Evolutionary conservation across 352 stramenopile species (phyloP).

Genomic region (Globisporangium canariense): DNA sequence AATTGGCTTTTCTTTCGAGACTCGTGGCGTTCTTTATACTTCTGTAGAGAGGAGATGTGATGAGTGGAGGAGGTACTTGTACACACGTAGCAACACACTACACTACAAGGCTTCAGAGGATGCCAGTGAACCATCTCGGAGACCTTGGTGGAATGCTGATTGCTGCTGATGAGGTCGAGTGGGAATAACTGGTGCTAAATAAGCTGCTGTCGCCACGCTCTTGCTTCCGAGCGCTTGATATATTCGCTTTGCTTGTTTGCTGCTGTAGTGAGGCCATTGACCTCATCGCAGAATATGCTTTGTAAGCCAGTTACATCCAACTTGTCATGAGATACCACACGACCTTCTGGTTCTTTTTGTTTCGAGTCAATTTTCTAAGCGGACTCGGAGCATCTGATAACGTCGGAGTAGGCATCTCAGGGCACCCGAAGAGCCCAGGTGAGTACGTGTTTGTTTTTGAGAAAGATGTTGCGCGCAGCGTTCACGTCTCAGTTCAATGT

Average conservation of each 20-base stretch:
- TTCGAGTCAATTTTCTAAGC: too few relatives aligned
- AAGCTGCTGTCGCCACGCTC: conserved; percentile 1
- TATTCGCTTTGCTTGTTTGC: background rate
- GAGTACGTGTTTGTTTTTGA: too few relatives aligned
- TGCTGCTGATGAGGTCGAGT: background rate
- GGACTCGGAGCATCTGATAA: too few relatives aligned
- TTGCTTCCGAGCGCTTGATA: conserved; percentile 4
- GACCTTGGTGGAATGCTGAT: background rate
- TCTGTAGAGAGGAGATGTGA: background rate
- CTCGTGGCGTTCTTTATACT: conserved; percentile 6
- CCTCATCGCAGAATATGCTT: too few relatives aligned
- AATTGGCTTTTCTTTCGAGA: conserved; percentile 3
- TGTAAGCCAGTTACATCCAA: too few relatives aligned
- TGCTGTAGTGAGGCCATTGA: background rate
- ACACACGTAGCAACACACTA: background rate
- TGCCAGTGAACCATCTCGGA: background rate
- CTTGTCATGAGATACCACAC: too few relatives aligned
- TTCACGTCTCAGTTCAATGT: too few relatives aligned
- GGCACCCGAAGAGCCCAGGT: too few relatives aligned
- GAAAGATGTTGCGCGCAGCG: too few relatives aligned
- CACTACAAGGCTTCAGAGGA: background rate
- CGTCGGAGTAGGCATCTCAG: too few relatives aligned
- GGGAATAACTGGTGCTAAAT: background rate
- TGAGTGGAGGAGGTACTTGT: conserved; percentile 2
- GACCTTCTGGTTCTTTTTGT: too few relatives aligned